Conservation (phyloP, 257 asterid genomes). For the Lycium barbarum region DNA sequence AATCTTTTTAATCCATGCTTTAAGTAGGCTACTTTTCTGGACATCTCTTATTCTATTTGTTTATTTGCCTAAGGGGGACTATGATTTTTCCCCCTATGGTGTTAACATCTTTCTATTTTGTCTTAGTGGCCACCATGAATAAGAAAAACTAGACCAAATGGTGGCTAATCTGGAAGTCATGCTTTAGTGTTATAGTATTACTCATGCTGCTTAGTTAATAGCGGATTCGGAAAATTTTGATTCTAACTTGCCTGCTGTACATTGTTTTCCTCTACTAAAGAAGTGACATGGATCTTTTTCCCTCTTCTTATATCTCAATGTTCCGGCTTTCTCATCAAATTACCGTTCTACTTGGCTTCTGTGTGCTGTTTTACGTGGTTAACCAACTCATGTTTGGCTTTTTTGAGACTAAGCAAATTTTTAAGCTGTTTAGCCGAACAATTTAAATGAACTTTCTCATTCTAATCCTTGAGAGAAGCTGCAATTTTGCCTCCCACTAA, state of each 20-base stretch:
- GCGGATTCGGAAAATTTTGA: neutral
- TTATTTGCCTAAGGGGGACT: neutral
- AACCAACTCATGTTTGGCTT: neutral
- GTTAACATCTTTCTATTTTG: neutral
- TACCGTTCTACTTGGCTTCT: neutral
- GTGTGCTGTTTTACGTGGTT: neutral
- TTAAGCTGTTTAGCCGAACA: neutral
- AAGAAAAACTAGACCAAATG: neutral
- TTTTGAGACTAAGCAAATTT: neutral
- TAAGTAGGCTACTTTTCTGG: constrained; percentile 16
- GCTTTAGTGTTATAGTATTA: neutral
- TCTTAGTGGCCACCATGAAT: neutral
- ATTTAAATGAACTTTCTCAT: constrained; percentile 10
- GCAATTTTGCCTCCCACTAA: constrained; percentile 3
- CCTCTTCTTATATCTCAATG: neutral
- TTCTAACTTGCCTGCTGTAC: neutral
- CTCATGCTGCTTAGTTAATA: neutral
- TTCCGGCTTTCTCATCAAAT: neutral
- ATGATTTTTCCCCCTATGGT: neutral
- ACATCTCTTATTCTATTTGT: neutral
- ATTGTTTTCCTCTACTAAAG: neutral
- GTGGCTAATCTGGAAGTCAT: neutral
- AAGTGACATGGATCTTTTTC: neutral
- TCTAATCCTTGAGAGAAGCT: neutral
- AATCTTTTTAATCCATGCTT: neutral